Percentiles rank a stretch among this genome's conserved stretches.
phyloP scores from a whole-genome alignment of 2,329 filamentous ascomycete genomes.

The Diplodia intermedia region DNA sequence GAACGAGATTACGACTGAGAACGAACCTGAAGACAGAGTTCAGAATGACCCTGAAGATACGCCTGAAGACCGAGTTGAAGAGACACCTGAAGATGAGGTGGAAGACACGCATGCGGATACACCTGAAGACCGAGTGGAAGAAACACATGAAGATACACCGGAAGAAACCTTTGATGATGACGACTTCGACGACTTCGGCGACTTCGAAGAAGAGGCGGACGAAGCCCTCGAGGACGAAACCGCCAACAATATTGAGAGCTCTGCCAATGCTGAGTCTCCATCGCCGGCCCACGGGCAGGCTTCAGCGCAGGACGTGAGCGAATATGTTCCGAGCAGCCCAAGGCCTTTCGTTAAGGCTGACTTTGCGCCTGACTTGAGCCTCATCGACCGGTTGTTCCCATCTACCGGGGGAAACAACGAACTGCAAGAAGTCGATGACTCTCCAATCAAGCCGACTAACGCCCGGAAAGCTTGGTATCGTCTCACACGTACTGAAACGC shows the following conservation, averaged over 20 bases:
- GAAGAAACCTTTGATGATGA: conserved; percentile 13
- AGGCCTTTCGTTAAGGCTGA: conserved; percentile 5
- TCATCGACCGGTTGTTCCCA: conserved; percentile 43
- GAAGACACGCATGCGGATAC: neutral
- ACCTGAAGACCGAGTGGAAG: neutral
- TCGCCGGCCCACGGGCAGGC: neutral
- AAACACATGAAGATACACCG: neutral
- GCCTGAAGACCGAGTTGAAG: neutral
- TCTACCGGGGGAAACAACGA: conserved; percentile 28
- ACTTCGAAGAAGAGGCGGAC: conserved; percentile 33
- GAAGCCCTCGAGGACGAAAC: neutral
- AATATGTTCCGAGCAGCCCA: conserved; percentile 8
- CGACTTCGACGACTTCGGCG: conserved; percentile 36
- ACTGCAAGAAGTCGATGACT: conserved; percentile 38
- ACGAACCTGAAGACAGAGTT: neutral
- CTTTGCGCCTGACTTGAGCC: conserved; percentile 36
- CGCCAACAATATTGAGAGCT: neutral
- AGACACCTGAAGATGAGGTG: neutral
- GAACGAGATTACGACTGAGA: neutral
- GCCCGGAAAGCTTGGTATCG: conserved; percentile 51
- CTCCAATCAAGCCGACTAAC: conserved; percentile 45
- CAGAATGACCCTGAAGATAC: neutral
- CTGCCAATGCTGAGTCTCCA: neutral
- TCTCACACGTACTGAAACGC: conserved; percentile 47
- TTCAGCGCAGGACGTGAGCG: neutral